Percentiles rank a stretch among this genome's conserved stretches.
Conservation (phyloP, 129 eudicot species). For the Pittosporum tobira region DNA sequence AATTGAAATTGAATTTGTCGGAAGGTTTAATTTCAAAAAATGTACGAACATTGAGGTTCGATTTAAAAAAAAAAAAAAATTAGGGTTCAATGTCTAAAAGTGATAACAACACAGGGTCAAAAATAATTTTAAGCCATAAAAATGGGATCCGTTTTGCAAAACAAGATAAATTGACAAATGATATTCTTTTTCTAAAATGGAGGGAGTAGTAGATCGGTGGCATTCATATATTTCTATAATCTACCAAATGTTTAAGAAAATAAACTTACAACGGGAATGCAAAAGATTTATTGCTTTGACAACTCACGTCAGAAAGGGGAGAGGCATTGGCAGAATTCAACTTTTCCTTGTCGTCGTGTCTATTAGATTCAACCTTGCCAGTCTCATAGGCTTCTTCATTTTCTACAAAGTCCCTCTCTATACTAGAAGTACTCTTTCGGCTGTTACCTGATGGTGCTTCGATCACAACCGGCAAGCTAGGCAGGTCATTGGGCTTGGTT, state of each 20-base stretch:
- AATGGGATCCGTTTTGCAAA: too few relatives aligned
- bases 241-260: neutral
- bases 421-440: slow-evolving; percentile 24
- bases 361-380: slow-evolving; percentile 7
- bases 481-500: slow-evolving; percentile 14
- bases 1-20: too few relatives aligned
- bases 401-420: slow-evolving; percentile 13
- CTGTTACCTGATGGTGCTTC: slow-evolving; percentile 33
- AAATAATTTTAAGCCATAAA: too few relatives aligned
- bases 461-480: slow-evolving; percentile 29
- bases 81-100: too few relatives aligned
- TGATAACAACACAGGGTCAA: too few relatives aligned
- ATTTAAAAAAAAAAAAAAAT: too few relatives aligned
- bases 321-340: slow-evolving; percentile 8
- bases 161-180: too few relatives aligned
- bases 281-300: slow-evolving; percentile 41
- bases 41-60: too few relatives aligned
- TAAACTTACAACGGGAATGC: slow-evolving; percentile 63
- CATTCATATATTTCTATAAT: neutral
- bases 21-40: too few relatives aligned
- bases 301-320: slow-evolving; percentile 44
- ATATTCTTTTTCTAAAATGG: too few relatives aligned
- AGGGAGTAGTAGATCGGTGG: too few relatives aligned
- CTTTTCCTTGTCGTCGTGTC: slow-evolving; percentile 15
- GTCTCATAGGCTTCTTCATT: slow-evolving; percentile 16